Evolutionary conservation across 2,329 filamentous ascomycete genomes (phyloP), one percentile per base, ranked within the genome.

Genomic region (Botrytis aclada): DNA sequence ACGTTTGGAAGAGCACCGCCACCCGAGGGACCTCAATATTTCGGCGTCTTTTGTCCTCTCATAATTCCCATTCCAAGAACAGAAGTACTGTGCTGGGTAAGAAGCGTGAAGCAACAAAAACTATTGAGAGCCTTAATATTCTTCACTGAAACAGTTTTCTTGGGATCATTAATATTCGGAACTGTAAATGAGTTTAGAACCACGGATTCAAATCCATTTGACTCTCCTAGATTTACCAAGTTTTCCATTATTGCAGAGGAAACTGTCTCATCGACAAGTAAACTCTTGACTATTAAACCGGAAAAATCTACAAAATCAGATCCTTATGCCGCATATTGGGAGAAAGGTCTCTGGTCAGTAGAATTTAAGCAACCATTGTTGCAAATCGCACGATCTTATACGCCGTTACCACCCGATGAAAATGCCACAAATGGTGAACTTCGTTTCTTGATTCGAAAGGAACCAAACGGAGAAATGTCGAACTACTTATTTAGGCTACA

Each of bases 291-390:
- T 14, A 82, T 95, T 39, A 82, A 82, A 39, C 85, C 89, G 8
- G 43, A 41, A n/a, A 5, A 20, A 60, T 2, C 43, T 25, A 34
- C 29, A 39, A 62, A 39, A 20, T 12, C 25, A 10, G 76, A 75
- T 83, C 76, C 74, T 76, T 85, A 86, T 73, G 78, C 81, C 7
- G 77, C 83, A 18, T 85, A 85, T 37, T 91, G 89, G 88, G 82
- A 82, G 61, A 85, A 88, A 72, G 92, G 92, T 7, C 86, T 97
- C 60, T 97, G 94, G 92, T 94, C 92, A 75, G 91, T 98, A 47
- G 92, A 98, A 84, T 90, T 97, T 80, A 97, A 97, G 83, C 96
- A 98, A 83, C 96, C 96, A 3, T 91, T 97, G 81, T 84, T 98
- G 73, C 95, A 98, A 83, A 97, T 99, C 77, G 93, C 93, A 61